Evolutionary conservation across 148 eudicot species (phyloP).

Genomic region (Bassia scoparia): DNA sequence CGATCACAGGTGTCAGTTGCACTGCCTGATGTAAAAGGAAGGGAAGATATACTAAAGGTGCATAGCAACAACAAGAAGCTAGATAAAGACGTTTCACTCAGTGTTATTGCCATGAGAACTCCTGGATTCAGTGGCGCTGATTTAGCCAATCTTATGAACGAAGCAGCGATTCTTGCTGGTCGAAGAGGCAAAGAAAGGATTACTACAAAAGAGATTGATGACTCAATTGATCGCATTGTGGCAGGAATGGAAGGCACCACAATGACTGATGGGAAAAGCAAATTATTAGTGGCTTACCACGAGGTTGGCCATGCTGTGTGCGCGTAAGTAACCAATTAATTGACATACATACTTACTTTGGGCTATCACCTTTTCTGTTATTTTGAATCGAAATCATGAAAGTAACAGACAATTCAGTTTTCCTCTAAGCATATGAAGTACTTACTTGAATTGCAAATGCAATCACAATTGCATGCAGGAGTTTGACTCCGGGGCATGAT

Average conservation of each 20-base stretch:
- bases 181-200: constrained; percentile 69
- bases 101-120: constrained; percentile 76
- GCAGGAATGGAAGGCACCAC: constrained; percentile 85
- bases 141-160: constrained; percentile 81
- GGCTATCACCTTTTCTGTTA: neutral
- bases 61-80: constrained; percentile 69
- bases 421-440: neutral
- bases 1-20: constrained; percentile 67
- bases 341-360: neutral
- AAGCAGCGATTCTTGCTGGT: constrained; percentile 89
- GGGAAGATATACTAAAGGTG: constrained; percentile 70
- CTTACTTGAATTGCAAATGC: neutral
- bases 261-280: constrained; percentile 90
- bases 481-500: constrained; percentile 70
- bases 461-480: constrained; percentile 37
- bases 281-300: constrained; percentile 81
- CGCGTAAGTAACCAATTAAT: constrained; percentile 49
- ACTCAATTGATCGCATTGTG: constrained; percentile 72
- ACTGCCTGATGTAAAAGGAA: constrained; percentile 68
- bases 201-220: constrained; percentile 64
- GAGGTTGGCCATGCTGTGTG: constrained; percentile 86
- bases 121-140: constrained; percentile 91
- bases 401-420: neutral
- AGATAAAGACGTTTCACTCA: constrained; percentile 50
- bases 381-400: neutral